Evolutionary conservation across 441 rosid genomes (phyloP), one percentile per base, ranked within the genome.

Genomic region (Raphanus hybrid): DNA sequence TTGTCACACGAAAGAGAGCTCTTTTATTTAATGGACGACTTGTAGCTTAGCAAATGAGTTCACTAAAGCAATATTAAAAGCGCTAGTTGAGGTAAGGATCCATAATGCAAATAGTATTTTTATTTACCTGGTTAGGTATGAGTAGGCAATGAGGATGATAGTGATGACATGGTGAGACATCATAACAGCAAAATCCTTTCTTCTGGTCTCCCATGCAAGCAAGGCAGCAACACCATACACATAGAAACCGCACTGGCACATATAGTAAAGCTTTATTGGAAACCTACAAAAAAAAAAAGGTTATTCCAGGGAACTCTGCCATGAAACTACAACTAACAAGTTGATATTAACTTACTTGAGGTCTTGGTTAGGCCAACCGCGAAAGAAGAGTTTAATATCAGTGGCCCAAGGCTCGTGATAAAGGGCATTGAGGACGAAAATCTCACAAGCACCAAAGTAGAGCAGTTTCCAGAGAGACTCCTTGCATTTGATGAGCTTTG

Each of bases 231-330:
- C 89, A 81, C 90, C 86, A 75, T 86, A 90, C 48, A 84, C 54
- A 83, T 91, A 90, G 86, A 95, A 93, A 52, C 98, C 99, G 59
- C 96, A 91, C 81, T 93, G 93, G 86, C 93, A 90, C 98, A 91
- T 91, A 85, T 95, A 93, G 81, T 75, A 84, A 74, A 93, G 85
- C 86, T 78, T 80, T 60, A 91, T 35, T 1, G 95, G 73, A 81
- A 80, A 79, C 88, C 98, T 93, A 75, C 78, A 80, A 1, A 4
- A 48, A 5, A 48, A n/a, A n/a, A 10, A 3, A 48, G 18, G 8
- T n/a, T n/a, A 48, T 48, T 48, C 18, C 55, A 10, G 45, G 45
- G 45, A 39, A 8, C 10, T 39, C 45, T 39, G 45, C 11, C 11
- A 39, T 39, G 14, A 43, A 32, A 32, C 35, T 32, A 32, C 12